phyloP scores from a whole-genome alignment of 495 filamentous ascomycete genomes.

The Copromyces sp. region DNA sequence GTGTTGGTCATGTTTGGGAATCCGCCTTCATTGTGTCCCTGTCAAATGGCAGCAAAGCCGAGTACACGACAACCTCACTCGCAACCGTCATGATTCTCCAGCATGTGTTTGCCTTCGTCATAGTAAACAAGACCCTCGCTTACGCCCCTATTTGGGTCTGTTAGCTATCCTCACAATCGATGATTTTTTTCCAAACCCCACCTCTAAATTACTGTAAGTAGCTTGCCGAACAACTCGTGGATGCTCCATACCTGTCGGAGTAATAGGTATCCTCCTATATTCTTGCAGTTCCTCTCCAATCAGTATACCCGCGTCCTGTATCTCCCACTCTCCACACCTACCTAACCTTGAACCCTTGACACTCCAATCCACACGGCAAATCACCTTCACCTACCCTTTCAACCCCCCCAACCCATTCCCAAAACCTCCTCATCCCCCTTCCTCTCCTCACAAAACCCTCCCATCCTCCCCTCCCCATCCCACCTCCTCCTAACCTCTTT shows the following conservation, averaged over 20 bases:
- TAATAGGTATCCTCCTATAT: neutral
- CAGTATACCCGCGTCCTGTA: neutral
- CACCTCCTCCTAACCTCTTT: slow-evolving; percentile 32
- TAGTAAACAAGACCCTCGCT: neutral
- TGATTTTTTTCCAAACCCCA: too few species aligned
- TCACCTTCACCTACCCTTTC: neutral
- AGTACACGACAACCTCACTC: neutral
- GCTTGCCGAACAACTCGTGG: too few species aligned
- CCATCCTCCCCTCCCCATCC: slow-evolving; percentile 34
- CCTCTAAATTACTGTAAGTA: too few species aligned
- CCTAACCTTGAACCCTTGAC: too few species aligned
- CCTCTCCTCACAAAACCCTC: slow-evolving; percentile 28
- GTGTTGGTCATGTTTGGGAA: neutral
- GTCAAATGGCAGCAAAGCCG: neutral
- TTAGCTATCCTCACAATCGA: too few species aligned
- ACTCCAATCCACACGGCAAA: too few species aligned
- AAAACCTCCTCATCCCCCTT: neutral
- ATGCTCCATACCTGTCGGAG: too few species aligned
- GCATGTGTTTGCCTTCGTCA: neutral
- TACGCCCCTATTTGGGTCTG: too few species aligned
- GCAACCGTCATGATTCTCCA: neutral
- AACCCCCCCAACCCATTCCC: neutral
- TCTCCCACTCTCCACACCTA: neutral
- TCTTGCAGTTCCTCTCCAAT: neutral
- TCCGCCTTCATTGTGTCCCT: neutral